Conservation (phyloP, 2,329 filamentous ascomycete genomes). For the Colletotrichum shisoi region DNA sequence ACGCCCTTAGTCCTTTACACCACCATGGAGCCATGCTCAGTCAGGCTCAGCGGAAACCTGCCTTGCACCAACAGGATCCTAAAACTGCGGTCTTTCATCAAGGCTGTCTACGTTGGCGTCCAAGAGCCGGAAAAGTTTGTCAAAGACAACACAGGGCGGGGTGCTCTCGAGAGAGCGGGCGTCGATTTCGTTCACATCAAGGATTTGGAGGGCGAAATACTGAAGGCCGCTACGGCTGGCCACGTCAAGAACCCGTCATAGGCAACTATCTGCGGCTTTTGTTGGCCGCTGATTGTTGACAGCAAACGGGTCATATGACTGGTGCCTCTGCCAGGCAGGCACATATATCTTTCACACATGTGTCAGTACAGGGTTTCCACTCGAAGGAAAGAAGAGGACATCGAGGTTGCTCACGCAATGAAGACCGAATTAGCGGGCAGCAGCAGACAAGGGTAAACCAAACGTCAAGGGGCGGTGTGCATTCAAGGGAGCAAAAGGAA, state of each 20-base stretch:
- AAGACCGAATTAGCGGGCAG: not conserved
- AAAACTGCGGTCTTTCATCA: conserved; percentile 67
- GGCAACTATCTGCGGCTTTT: not conserved
- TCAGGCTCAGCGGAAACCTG: conserved; percentile 75
- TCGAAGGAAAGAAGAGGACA: not conserved
- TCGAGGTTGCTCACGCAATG: no score
- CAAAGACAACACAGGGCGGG: conserved; percentile 77
- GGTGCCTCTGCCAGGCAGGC: not conserved
- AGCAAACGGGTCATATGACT: not conserved
- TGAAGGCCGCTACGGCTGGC: conserved; percentile 82
- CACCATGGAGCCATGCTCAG: conserved; percentile 86
- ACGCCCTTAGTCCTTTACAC: conserved; percentile 76
- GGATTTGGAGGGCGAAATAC: conserved; percentile 82
- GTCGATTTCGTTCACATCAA: conserved; percentile 75
- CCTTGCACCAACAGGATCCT: conserved; percentile 84
- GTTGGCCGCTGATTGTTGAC: not conserved
- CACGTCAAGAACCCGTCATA: conserved; percentile 56
- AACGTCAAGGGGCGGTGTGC: not conserved
- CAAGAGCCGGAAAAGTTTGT: conserved; percentile 92
- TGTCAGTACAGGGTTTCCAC: not conserved
- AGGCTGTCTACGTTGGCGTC: conserved; percentile 85
- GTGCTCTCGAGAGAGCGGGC: conserved; percentile 73
- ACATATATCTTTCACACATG: no score
- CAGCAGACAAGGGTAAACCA: not conserved
- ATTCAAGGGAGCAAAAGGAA: not conserved